A percentile compares a stretch with the other conserved stretches of the same genome.
Conservation (phyloP, 2,329 filamentous ascomycete species). For the Sclerotinia sclerotiorum region DNA sequence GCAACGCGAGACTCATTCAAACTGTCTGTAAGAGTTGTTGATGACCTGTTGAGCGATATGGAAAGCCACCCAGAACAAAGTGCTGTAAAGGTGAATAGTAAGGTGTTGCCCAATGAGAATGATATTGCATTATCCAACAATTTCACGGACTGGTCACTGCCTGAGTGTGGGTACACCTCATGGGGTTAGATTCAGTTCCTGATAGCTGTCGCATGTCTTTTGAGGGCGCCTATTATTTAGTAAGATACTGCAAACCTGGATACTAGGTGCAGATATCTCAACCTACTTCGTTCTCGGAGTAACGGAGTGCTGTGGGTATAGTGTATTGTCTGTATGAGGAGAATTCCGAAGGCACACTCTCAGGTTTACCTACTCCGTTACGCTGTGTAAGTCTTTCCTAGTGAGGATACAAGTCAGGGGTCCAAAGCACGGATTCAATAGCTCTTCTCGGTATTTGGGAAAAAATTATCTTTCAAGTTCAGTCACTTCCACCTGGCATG, state of each 20-base stretch:
- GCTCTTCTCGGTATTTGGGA: slow-evolving; percentile 15
- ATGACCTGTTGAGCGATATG: slow-evolving; percentile 14
- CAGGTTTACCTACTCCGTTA: slow-evolving; percentile 14
- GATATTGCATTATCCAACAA: not conserved
- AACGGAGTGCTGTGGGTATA: slow-evolving; percentile 14
- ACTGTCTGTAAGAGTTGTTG: slow-evolving; percentile 11
- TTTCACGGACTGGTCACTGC: not conserved
- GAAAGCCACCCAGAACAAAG: slow-evolving; percentile 14
- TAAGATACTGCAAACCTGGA: not conserved
- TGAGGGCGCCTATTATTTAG: slow-evolving; percentile 4
- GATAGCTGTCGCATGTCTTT: slow-evolving; percentile 1
- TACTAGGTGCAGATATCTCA: slow-evolving; percentile 6
- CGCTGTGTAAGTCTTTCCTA: slow-evolving; percentile 20
- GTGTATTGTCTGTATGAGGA: slow-evolving; percentile 20
- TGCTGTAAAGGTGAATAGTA: not conserved
- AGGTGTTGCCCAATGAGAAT: not conserved
- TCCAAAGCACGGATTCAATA: slow-evolving; percentile 11
- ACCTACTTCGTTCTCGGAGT: slow-evolving; percentile 14
- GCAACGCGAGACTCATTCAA: not conserved
- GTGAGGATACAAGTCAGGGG: slow-evolving; percentile 2
- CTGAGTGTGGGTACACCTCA: slow-evolving; percentile 8
- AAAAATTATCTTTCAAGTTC: slow-evolving; percentile 2
- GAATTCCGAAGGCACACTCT: slow-evolving; percentile 18
- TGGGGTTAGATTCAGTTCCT: slow-evolving; percentile 7
- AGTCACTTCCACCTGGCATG: slow-evolving; percentile 13